These are phyloP conservation scores for Rhodosporidiobolus sp. DNA, from an alignment of 768 basidiomycete genomes.

Conservation along the genomic window DNA sequence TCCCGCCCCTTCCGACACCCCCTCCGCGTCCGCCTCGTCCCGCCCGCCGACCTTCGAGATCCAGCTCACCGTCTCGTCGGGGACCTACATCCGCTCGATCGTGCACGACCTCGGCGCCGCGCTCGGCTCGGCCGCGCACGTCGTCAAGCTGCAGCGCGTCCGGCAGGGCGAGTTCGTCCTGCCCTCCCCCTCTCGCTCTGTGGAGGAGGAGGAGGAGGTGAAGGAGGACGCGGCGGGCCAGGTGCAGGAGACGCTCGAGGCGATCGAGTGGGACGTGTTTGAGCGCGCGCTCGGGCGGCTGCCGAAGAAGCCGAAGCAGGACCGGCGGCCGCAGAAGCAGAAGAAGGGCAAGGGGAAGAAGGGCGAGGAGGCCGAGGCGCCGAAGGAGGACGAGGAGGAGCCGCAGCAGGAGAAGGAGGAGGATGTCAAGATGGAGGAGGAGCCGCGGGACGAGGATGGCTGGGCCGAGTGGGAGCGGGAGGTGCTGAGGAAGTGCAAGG, in stretches of 20 bases:
- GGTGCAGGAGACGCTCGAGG: too few species aligned
- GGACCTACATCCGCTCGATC: conserved; percentile 94
- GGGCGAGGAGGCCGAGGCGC: conserved; percentile 46
- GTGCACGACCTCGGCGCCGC: conserved; percentile 86
- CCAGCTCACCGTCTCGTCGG: conserved; percentile 88
- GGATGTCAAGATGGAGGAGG: conserved; percentile 47
- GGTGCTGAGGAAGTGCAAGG: conserved; percentile 53
- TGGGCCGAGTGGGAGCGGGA: conserved; percentile 71
- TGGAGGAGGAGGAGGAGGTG: neutral
- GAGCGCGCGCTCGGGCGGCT: neutral
- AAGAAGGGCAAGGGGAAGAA: neutral
- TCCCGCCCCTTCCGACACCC: neutral
- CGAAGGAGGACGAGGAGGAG: conserved; percentile 49
- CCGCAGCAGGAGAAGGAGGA: conserved; percentile 57
- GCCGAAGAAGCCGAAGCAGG: neutral
- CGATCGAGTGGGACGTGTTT: neutral
- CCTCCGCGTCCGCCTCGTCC: neutral
- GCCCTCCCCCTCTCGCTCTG: conserved; percentile 42
- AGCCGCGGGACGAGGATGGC: conserved; percentile 25
- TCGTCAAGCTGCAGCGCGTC: conserved; percentile 83
- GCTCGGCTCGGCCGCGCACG: conserved; percentile 84
- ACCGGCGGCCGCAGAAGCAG: conserved; percentile 39
- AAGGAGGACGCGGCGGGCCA: too few species aligned
- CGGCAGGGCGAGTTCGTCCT: conserved; percentile 72
- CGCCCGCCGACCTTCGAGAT: conserved; percentile 75